phyloP scores from a whole-genome alignment of 2,329 filamentous ascomycete species.

The Colletotrichum tamarilloi region DNA sequence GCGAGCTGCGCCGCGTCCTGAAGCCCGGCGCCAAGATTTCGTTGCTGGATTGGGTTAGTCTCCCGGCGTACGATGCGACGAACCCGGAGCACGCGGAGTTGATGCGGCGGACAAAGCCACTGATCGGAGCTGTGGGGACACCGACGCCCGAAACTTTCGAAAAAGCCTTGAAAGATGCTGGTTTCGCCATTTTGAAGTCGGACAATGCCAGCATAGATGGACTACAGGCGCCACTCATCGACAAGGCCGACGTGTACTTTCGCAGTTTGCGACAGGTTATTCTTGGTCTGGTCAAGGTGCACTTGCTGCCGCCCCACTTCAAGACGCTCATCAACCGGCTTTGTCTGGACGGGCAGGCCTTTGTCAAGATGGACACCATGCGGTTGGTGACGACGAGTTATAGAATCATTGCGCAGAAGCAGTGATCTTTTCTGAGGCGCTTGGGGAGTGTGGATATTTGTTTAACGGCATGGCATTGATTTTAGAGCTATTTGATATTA shows the following conservation, averaged over 20 bases:
- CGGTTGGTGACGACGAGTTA: constrained; percentile 63
- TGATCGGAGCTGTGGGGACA: constrained; percentile 66
- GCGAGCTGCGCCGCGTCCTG: constrained; percentile 59
- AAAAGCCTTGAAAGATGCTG: constrained; percentile 56
- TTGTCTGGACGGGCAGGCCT: constrained; percentile 64
- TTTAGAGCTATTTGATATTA: no score
- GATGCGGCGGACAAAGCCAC: constrained; percentile 65
- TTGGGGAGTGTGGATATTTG: background rate
- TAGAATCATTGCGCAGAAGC: constrained; percentile 62
- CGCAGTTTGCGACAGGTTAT: constrained; percentile 61
- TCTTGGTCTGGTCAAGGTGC: constrained; percentile 58
- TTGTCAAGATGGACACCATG: constrained; percentile 66
- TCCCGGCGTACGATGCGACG: constrained; percentile 58
- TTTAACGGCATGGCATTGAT: background rate
- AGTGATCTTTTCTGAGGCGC: background rate
- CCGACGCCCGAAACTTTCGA: constrained; percentile 61
- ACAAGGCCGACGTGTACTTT: constrained; percentile 66
- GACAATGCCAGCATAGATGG: constrained; percentile 64
- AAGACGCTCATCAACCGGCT: constrained; percentile 64
- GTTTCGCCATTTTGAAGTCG: constrained; percentile 58
- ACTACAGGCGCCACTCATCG: constrained; percentile 63
- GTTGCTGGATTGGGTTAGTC: constrained; percentile 63
- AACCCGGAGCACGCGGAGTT: constrained; percentile 60
- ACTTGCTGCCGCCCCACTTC: constrained; percentile 60
- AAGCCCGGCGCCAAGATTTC: constrained; percentile 63